These are phyloP conservation scores for Hyphopichia wangnamkhiaoensis DNA, from an alignment of 1,139 yeast genomes.

Conservation along the genomic window DNA sequence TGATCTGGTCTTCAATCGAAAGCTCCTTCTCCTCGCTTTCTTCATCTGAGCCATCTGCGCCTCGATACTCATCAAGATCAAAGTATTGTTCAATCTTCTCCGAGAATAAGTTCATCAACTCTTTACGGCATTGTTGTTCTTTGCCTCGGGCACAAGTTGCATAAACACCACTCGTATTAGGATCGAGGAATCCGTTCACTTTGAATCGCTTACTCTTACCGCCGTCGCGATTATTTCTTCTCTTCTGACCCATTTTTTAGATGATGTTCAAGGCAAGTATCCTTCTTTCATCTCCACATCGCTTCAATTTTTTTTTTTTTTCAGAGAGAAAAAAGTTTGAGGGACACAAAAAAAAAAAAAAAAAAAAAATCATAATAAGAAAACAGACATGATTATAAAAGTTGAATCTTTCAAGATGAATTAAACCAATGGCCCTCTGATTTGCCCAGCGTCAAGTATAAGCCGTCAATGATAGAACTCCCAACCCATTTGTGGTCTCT, in stretches of 20 bases:
- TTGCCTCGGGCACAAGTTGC: slow-evolving; percentile 83
- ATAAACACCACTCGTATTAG: slow-evolving; percentile 79
- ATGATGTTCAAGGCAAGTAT: slow-evolving; percentile 8
- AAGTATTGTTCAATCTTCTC: slow-evolving; percentile 58
- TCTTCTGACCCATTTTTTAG: slow-evolving; percentile 28
- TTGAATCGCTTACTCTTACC: slow-evolving; percentile 43
- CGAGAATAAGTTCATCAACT: slow-evolving; percentile 60
- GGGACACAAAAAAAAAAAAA: neutral
- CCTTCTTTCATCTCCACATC: neutral
- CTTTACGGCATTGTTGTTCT: slow-evolving; percentile 74
- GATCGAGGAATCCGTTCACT: slow-evolving; percentile 60
- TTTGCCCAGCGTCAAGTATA: neutral
- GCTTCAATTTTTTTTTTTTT: neutral
- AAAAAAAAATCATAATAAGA: neutral
- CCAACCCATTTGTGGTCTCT: neutral
- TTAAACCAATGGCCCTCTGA: neutral
- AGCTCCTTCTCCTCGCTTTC: slow-evolving; percentile 34
- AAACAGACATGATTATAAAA: neutral
- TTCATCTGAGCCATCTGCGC: slow-evolving; percentile 32
- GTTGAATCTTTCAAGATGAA: neutral
- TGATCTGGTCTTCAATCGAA: slow-evolving; percentile 74
- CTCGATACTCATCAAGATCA: slow-evolving; percentile 32
- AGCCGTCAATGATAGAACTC: neutral
- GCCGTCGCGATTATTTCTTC: slow-evolving; percentile 14
- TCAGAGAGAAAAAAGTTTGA: too few species aligned